Evolutionary conservation across 331 rosid species (phyloP).

Genomic region (Prunus yedoensis): DNA sequence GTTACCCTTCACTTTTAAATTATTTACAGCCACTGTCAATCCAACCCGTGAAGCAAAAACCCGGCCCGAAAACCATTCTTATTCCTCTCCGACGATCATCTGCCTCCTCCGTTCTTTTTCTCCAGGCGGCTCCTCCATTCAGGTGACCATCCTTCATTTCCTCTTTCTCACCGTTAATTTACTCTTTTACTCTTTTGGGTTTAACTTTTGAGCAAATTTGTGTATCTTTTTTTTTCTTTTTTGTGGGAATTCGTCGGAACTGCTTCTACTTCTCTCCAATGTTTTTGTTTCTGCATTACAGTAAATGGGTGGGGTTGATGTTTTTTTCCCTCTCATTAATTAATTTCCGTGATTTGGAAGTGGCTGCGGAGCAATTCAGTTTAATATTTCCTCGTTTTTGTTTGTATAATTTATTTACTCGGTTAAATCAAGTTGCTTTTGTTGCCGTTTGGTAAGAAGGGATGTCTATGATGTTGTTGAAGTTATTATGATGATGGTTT

Average conservation of each 20-base stretch:
- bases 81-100: background rate
- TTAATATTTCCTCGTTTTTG: background rate
- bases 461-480: background rate
- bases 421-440: slow-evolving; percentile 6
- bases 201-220: background rate
- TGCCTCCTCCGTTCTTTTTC: too few relatives aligned
- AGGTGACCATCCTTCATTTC: background rate
- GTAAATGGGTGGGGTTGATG: background rate
- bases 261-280: background rate
- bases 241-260: background rate
- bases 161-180: background rate
- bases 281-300: background rate
- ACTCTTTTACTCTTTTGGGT: background rate
- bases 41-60: background rate
- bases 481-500: background rate
- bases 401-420: background rate
- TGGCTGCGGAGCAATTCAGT: background rate
- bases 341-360: background rate
- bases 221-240: too few relatives aligned
- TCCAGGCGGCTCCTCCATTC: background rate
- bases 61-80: background rate
- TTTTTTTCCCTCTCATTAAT: background rate
- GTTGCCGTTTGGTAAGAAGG: too few relatives aligned
- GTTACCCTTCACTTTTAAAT: too few relatives aligned
- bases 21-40: too few relatives aligned